Base-by-base conservation (phyloP, 805 yeast genomes). In the Scheffersomyces stipitis region DNA sequence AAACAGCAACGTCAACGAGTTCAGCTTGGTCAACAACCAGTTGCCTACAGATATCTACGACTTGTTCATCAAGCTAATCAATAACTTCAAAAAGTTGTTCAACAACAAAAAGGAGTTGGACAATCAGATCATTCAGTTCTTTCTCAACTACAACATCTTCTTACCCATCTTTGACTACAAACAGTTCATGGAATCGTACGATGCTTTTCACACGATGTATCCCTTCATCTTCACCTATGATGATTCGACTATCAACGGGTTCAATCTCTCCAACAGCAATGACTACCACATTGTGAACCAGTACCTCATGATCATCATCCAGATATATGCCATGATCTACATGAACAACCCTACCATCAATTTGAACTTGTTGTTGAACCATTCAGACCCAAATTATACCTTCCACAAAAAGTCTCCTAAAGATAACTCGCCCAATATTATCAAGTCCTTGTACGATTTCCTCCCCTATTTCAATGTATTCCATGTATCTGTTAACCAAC, bases 131-230 rank as follows among this genome's bases (percentile, higher is more conserved):
- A 59, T 63, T 48, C 66, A 74, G 28, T 77, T 64, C 50, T 77
- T 77, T 48, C 60, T 75, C 41, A 71, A 75, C 51, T 73, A 73
- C 51, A 77, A 77, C 56, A 68, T 71, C 15, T 66, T 77, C 40
- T 66, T 77, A 17, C 82, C 82, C 3, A 71, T 77, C 6, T 67
- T 77, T 42, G 81, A 76, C 46, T 76, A 73, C 45, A 73, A 70
- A 31, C 57, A 65, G 26, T 76, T 77, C 44, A 76, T 76, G 70
- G 71, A 69, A 46, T 69, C 71, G 34, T 77, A 77, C 31, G 71
- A 68, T 30, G 71, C 66, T 5, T 66, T 69, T 41, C 75, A 69
- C 41, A 68, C 73, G 5, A 66, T 68, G 73, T 69, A 68, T 37
- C 75, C 75, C 6, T 69, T 69, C 37, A 69, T 69, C 52, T 69